Conservation (phyloP, 2,329 filamentous ascomycete species). For the Elsinoe batatas region DNA sequence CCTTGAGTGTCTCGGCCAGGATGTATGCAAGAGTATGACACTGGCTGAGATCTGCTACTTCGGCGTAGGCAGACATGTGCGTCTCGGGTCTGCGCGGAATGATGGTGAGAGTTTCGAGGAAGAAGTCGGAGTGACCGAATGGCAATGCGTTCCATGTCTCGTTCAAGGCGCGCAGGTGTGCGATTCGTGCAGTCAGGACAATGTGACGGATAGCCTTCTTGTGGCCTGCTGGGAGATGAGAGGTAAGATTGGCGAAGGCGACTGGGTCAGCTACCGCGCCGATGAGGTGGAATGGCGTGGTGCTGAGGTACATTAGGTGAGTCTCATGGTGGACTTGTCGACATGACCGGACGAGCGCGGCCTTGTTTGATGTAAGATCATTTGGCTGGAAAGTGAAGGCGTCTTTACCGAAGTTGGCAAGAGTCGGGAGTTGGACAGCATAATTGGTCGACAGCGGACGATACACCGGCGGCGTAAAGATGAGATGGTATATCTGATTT, state of each 20-base stretch:
- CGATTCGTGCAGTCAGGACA: slow-evolving; percentile 25
- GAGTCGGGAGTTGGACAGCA: neutral
- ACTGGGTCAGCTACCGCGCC: slow-evolving; percentile 21
- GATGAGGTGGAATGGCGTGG: slow-evolving; percentile 23
- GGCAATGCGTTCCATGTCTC: slow-evolving; percentile 27
- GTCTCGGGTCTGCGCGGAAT: slow-evolving; percentile 25
- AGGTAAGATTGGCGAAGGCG: slow-evolving; percentile 21
- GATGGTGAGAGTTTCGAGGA: slow-evolving; percentile 25
- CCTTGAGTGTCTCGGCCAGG: slow-evolving; percentile 16
- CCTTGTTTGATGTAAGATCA: neutral
- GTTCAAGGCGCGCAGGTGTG: slow-evolving; percentile 26
- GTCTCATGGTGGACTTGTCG: slow-evolving; percentile 13
- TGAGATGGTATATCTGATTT: slow-evolving; percentile 16
- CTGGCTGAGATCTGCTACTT: slow-evolving; percentile 28
- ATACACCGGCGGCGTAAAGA: slow-evolving; percentile 12
- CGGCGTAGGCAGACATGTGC: slow-evolving; percentile 22
- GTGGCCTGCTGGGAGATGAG: slow-evolving; percentile 18
- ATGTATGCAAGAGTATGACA: slow-evolving; percentile 22
- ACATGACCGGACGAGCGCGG: slow-evolving; percentile 10
- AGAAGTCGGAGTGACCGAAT: slow-evolving; percentile 24
- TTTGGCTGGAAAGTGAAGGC: neutral
- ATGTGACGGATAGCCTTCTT: slow-evolving; percentile 24
- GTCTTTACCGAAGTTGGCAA: slow-evolving; percentile 7
- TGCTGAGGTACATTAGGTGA: slow-evolving; percentile 24
- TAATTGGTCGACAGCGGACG: neutral